A percentile compares a stretch with the other conserved stretches of the same genome.
Evolutionary conservation across 2,329 filamentous ascomycete species (phyloP).

Genomic region (Colletotrichum euphorbiae): DNA sequence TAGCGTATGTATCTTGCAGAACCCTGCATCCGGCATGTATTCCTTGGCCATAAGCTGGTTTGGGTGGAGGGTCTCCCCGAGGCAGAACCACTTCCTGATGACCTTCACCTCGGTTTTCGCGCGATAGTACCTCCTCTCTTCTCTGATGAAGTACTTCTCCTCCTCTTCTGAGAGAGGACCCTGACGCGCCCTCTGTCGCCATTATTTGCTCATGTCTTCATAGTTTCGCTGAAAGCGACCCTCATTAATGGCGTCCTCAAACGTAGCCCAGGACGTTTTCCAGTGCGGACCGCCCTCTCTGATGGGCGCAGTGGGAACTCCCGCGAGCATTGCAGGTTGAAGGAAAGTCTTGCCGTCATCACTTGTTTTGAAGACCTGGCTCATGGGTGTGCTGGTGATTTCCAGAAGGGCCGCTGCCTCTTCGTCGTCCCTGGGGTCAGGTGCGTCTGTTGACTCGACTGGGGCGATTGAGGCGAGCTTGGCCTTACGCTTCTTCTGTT

Average conservation of each 20-base stretch:
- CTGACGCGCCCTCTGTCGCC: background rate
- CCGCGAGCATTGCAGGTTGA: slow-evolving; percentile 43
- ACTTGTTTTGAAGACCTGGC: slow-evolving; percentile 33
- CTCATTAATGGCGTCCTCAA: slow-evolving; percentile 45
- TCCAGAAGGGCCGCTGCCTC: slow-evolving; percentile 23
- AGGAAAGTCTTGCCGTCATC: slow-evolving; percentile 43
- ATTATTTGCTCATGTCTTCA: background rate
- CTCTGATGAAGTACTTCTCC: slow-evolving; percentile 20
- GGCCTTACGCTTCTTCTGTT: slow-evolving; percentile 3
- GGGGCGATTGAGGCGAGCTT: slow-evolving; percentile 22
- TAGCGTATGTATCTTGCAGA: slow-evolving; percentile 51
- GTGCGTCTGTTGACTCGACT: slow-evolving; percentile 20
- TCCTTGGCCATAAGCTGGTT: slow-evolving; percentile 52
- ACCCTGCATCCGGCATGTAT: slow-evolving; percentile 46
- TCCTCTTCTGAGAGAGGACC: background rate
- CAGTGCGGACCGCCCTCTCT: slow-evolving; percentile 47
- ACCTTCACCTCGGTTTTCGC: slow-evolving; percentile 49
- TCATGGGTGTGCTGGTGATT: slow-evolving; percentile 35
- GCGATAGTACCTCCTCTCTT: slow-evolving; percentile 18
- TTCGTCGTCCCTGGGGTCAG: slow-evolving; percentile 18
- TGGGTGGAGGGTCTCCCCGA: slow-evolving; percentile 47
- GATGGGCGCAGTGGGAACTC: slow-evolving; percentile 46
- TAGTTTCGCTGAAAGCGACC: slow-evolving; percentile 38
- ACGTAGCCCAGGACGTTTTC: slow-evolving; percentile 47
- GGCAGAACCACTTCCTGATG: slow-evolving; percentile 50